Evolutionary conservation across 352 stramenopile species (phyloP), one percentile per base, ranked within the genome.

Genomic region (Globisporangium recalcitrans): DNA sequence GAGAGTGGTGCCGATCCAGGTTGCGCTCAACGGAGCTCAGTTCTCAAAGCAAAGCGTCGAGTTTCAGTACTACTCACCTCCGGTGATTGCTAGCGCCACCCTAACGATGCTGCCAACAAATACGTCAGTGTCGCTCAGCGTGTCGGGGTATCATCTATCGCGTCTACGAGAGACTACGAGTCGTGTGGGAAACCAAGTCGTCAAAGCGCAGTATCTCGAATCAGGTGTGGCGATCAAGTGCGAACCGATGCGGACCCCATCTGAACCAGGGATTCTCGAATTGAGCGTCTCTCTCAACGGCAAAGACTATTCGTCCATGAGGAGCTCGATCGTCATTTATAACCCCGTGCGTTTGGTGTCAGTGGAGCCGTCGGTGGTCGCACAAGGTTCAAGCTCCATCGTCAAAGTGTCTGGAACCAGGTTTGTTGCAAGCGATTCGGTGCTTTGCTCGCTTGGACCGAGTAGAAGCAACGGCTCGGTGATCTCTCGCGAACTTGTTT

Each of bases 241-340:
- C 22, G 57, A 21, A 1, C 29, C 44, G 34, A 62, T 47, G 34
- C 24, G 27, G 10, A 62, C 57, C n/a, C 57, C 57, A 32, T 47
- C 44, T 0, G 14, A 47, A n/a, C 42, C 44, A 55, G 44, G 29
- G 2, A 38, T 29, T 2, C 57, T 62, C 16, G 13, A 4, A 8
- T 22, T 80, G 6, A 56, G 60, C 36, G 31, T 80, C 40, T 80
- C 74, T 31, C 47, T 82, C 16, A 82, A 82, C 63, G 60, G 74
- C 4, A 52, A 66, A 34, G 72, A 82, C 49, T 82, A 73, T 38
- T 65, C 72, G 16, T 56, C 13, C 14, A 69, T 42, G 47, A 22
- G 34, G 27, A 14, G 44, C 0, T 56, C 36, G 2, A 42, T 80
- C 19, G 3, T 73, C 1, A 32, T 80, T 1, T 67, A 76, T 26